Evolutionary conservation across 2,329 filamentous ascomycete species (phyloP).

Genomic region (Dactylellina drechsleri): DNA sequence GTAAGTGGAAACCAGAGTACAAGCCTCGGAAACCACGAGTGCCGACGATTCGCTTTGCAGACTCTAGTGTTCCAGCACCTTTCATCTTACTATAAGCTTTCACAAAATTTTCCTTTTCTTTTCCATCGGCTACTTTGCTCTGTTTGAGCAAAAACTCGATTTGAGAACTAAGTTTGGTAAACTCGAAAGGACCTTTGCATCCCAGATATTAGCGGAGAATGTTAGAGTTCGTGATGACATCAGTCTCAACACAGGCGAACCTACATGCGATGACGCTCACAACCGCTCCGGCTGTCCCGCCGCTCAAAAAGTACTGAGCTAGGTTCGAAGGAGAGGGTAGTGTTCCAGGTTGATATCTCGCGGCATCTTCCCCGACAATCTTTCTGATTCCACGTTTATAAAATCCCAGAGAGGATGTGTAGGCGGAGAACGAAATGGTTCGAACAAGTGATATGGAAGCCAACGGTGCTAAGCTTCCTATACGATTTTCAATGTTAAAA

Average conservation of each 20-base stretch:
- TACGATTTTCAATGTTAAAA: background rate
- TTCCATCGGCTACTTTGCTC: constrained; percentile 58
- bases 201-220: constrained; percentile 11
- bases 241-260: constrained; percentile 54
- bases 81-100: constrained; percentile 63
- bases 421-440: constrained; percentile 81
- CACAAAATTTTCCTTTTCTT: constrained; percentile 41
- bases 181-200: constrained; percentile 77
- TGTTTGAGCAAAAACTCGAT: constrained; percentile 71
- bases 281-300: constrained; percentile 79
- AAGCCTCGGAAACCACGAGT: constrained; percentile 77
- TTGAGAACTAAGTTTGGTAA: constrained; percentile 89
- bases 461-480: constrained; percentile 82
- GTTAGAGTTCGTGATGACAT: constrained; percentile 1
- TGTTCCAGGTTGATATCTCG: constrained; percentile 49
- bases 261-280: constrained; percentile 82
- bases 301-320: constrained; percentile 57
- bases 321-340: constrained; percentile 75
- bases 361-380: constrained; percentile 42
- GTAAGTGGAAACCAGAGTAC: constrained; percentile 82
- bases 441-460: constrained; percentile 80
- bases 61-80: constrained; percentile 73
- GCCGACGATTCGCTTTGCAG: constrained; percentile 78
- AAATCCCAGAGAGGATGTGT: constrained; percentile 65
- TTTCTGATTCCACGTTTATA: constrained; percentile 51